Evolutionary conservation across 140 eudicot genomes (phyloP), one percentile per base, ranked within the genome.

Genomic region (Ambrosia hybrid): DNA sequence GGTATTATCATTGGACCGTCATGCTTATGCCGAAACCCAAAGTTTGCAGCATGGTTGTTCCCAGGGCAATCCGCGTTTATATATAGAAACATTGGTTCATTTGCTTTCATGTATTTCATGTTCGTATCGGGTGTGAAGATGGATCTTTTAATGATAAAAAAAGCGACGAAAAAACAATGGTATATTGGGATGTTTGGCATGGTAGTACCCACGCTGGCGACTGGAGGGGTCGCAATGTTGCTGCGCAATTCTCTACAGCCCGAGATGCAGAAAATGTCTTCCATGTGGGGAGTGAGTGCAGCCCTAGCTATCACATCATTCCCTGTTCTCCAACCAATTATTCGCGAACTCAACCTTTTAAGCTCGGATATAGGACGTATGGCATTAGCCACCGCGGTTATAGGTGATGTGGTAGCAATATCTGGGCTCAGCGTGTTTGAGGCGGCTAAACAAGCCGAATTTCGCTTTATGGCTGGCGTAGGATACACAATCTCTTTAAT

Each of bases 1-100:
- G 98, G 98, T 14, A 79, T 90, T 57, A 79, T 93, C 41, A 57
- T 93, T 6, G 99, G 99, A 65, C 99, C 96, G 39, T 87, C 97
- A 0, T 85, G 83, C 15, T 65, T 93, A 86, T 76, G 96, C 34
- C 82, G 88, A 0, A 79, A 15, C 78, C 68, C 76, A 41, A 81
- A 56, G 30, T 86, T 87, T 38, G 81, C 83, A 3, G 37, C 57
- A 0, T 72, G 79, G 57, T 16, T 93, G 46, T 90, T 90, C 82
- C 96, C 99, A 1, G 94, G 83, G 1, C 82, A 82, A 43, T 75
- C 91, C 0, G 51, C 68, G 1, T 90, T 55, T 59, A 72, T 90
- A 43, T 56, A 84, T 33, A 76, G 81, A 64, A 93, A 91, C 51
- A 11, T 93, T 1, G 99, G 89, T 34, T 57, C 88, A 5, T 58